Evolutionary conservation across 73 alveolate species (phyloP).

Genomic region (Paramecium bursaria): DNA sequence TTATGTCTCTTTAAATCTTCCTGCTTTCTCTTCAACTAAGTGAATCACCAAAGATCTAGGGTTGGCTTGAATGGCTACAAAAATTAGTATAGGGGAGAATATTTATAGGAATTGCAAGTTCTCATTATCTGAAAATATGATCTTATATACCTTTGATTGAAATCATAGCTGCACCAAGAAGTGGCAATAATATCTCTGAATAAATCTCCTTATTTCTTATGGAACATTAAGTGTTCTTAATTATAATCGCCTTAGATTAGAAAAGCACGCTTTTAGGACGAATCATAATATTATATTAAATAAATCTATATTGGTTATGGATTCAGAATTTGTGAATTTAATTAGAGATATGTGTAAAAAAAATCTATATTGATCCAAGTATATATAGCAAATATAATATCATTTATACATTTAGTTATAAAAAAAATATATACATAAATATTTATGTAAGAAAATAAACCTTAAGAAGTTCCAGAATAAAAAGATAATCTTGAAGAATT

Average conservation of each 20-base stretch:
- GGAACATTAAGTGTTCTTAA: slow-evolving; percentile 3
- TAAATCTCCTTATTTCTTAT: slow-evolving; percentile 46
- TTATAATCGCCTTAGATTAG: slow-evolving; percentile 23
- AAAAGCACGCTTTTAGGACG: no score
- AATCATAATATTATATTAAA: no score
- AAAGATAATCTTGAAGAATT: slow-evolving; percentile 46
- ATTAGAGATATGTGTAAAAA: no score
- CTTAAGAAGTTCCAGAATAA: slow-evolving; percentile 25
- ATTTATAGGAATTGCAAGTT: neutral
- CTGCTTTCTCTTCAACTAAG: slow-evolving; percentile 64
- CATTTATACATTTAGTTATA: no score
- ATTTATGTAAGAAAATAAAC: no score
- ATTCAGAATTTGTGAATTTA: no score
- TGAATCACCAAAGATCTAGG: slow-evolving; percentile 64
- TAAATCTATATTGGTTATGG: no score
- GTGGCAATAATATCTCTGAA: slow-evolving; percentile 16
- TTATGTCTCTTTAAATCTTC: slow-evolving; percentile 59
- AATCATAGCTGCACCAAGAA: neutral
- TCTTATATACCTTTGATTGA: neutral
- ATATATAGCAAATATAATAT: no score
- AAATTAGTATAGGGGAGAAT: slow-evolving; percentile 14
- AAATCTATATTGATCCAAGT: no score
- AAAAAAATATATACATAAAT: no score
- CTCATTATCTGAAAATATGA: neutral
- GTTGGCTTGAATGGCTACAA: slow-evolving; percentile 14